phyloP scores from a whole-genome alignment of 768 basidiomycete species.

The Phaffia tasmanica region DNA sequence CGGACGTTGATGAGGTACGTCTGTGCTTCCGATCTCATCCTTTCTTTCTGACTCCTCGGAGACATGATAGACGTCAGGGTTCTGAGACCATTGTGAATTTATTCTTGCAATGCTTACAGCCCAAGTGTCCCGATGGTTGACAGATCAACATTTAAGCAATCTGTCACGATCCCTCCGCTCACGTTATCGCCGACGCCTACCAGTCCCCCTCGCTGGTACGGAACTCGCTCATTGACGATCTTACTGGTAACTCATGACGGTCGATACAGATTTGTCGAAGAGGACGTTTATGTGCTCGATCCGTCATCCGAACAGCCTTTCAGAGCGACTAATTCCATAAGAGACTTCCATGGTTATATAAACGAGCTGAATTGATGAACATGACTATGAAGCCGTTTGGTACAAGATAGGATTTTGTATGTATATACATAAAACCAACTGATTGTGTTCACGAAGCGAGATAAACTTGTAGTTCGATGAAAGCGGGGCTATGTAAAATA shows the following conservation, averaged over 20 bases:
- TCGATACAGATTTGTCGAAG: constrained; percentile 17
- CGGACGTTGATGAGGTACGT: constrained; percentile 20
- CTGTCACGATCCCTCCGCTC: constrained; percentile 15
- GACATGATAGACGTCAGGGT: too few relatives aligned
- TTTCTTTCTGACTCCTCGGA: not conserved
- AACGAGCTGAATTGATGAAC: not conserved
- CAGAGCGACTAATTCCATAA: not conserved
- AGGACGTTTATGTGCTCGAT: constrained; percentile 12
- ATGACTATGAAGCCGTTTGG: too few relatives aligned
- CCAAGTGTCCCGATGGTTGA: not conserved
- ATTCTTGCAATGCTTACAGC: not conserved
- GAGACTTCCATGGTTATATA: not conserved
- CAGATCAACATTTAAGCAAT: constrained; percentile 2
- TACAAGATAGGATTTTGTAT: too few relatives aligned
- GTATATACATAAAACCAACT: too few relatives aligned
- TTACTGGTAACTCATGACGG: constrained; percentile 18
- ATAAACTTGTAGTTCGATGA: constrained; percentile 21
- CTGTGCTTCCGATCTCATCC: not conserved
- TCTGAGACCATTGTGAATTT: not conserved
- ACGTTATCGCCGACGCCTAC: not conserved
- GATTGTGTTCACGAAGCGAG: constrained; percentile 2
- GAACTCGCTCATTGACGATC: constrained; percentile 20
- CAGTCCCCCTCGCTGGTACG: constrained; percentile 11
- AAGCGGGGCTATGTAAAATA: constrained; percentile 14
- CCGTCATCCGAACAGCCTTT: not conserved